Base-by-base conservation (phyloP, 257 asterid species). In the Gynochthodes officinalis region DNA sequence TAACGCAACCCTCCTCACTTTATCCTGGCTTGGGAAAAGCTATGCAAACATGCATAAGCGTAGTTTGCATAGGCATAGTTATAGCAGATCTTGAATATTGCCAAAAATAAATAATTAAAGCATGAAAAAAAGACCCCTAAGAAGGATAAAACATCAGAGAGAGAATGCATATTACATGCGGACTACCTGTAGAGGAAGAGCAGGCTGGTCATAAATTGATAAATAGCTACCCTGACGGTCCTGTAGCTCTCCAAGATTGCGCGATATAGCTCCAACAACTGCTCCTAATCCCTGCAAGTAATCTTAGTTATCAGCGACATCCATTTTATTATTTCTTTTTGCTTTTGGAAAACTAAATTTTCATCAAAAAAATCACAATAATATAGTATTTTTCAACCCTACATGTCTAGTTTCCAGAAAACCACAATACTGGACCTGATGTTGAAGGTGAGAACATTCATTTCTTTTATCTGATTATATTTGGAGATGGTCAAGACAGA, bases 191-290 rank as follows among this genome's bases (percentile, higher is more conserved):
- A 90, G 84, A 6, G 96, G 90, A 59, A 89, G 93, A 54, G 94
- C 80, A 27, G 99, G 98, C 82, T 90, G 84, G 70, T 95, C 99
- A 75, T 95, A 95, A 67, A 95, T 95, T 3, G 99, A 95, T 75
- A 95, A 84, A 86, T 95, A 95, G 86, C 99, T 92, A 64, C 99
- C 98, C 77, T 89, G 98, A 73, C 92, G 90, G 73, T 89, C 97
- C 86, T 95, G 96, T 79, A 95, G 97, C 79, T 95, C 97, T 15
- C 88, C 93, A 78, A 95, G 96, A 80, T 95, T 95, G 64, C 98
- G 96, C 52, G 99, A 90, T 82, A 95, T 88, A 76, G 99, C 98
- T 80, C 99, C 99, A 74, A 95, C 92, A 67, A 95, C 99, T 70
- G 99, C 99, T 69, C 99, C 99, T 67, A 95, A 75, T 21, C 99